Conservation (phyloP, 805 yeast genomes). For the Saccharomycopsis oosterbeekiorum region DNA sequence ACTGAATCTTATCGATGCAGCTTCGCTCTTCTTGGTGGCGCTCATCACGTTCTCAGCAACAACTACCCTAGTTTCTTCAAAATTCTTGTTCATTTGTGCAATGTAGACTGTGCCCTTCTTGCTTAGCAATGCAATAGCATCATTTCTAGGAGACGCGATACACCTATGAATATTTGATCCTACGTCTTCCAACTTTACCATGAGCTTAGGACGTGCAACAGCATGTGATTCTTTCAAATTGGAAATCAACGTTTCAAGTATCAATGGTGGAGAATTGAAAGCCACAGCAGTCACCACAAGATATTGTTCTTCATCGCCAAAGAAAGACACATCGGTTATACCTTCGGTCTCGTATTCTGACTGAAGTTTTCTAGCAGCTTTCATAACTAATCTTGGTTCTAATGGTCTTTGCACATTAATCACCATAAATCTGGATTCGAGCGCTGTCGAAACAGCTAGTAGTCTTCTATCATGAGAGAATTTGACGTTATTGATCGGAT, state of each 20-base stretch:
- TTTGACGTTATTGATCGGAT: constrained; percentile 65
- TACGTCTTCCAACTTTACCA: constrained; percentile 62
- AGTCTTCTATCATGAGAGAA: constrained; percentile 59
- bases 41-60: constrained; percentile 70
- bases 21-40: constrained; percentile 60
- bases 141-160: constrained; percentile 76
- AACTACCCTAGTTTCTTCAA: constrained; percentile 44
- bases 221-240: constrained; percentile 29
- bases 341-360: constrained; percentile 78
- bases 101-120: constrained; percentile 66
- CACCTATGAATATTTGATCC: constrained; percentile 71
- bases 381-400: constrained; percentile 60
- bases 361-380: constrained; percentile 52
- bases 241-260: constrained; percentile 55
- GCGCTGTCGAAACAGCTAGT: constrained; percentile 33
- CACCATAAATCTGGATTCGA: constrained; percentile 72
- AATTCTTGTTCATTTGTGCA: constrained; percentile 39
- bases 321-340: constrained; percentile 69
- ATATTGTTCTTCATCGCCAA: constrained; percentile 49
- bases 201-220: constrained; percentile 45
- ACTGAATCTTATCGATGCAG: constrained; percentile 73
- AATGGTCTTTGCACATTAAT: constrained; percentile 55
- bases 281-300: constrained; percentile 54
- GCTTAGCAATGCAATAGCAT: constrained; percentile 72
- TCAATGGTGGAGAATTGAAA: constrained; percentile 54